These are phyloP conservation scores for Elsinoe necatrix DNA, from an alignment of 2,329 filamentous ascomycete genomes.

Conservation along the genomic window DNA sequence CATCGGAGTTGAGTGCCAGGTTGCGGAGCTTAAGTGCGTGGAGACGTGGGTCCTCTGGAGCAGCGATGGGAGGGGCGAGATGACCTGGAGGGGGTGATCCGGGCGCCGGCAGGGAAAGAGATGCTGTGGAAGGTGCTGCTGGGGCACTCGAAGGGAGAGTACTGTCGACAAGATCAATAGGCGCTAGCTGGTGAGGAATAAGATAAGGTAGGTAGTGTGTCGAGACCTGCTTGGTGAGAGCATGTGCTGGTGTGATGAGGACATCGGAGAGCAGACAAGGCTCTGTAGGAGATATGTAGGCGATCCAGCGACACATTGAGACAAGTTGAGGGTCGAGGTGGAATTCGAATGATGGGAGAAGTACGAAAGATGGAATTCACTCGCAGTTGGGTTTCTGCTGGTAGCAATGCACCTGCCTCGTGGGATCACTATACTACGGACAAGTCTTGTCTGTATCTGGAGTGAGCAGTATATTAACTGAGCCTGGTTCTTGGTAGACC, in stretches of 20 bases:
- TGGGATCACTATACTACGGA: too few species aligned
- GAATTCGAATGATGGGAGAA: background rate
- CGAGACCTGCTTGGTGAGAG: constrained; percentile 39
- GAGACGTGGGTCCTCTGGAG: constrained; percentile 31
- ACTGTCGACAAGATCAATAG: constrained; percentile 26
- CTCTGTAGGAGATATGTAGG: constrained; percentile 46
- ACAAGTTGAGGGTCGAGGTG: background rate
- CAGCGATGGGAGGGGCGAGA: background rate
- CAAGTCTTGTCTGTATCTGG: too few species aligned
- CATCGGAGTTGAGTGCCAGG: constrained; percentile 47
- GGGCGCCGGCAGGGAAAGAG: too few species aligned
- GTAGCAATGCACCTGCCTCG: too few species aligned
- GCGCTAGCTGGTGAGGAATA: constrained; percentile 36
- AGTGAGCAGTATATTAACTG: too few species aligned
- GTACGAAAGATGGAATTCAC: background rate
- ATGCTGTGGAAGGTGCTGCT: too few species aligned
- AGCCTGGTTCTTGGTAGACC: too few species aligned
- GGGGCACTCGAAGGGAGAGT: too few species aligned
- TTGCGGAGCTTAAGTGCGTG: constrained; percentile 43
- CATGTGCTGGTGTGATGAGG: constrained; percentile 39
- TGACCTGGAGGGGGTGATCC: background rate
- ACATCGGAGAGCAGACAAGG: constrained; percentile 49
- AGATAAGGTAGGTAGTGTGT: constrained; percentile 49
- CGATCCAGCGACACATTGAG: constrained; percentile 42
- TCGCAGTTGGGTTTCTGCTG: too few species aligned